phyloP scores from a whole-genome alignment of 2,329 filamentous ascomycete genomes.

The Colletotrichum higginsianum region DNA sequence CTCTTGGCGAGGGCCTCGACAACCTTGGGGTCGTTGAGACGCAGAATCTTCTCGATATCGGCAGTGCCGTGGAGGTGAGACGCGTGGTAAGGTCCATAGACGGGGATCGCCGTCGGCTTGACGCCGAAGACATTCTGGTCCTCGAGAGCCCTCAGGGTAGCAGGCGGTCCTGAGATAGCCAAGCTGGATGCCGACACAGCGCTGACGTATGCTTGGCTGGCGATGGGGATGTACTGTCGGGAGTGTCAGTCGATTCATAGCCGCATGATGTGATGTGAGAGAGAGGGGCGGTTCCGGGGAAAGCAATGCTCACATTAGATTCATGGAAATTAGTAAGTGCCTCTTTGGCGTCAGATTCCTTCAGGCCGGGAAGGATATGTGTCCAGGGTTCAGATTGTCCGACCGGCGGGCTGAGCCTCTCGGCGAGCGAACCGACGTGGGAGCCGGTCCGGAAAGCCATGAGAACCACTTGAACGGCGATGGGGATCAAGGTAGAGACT shows the following conservation, averaged over 20 bases:
- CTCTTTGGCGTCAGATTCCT: constrained; percentile 64
- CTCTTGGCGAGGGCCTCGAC: constrained; percentile 57
- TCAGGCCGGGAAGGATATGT: constrained; percentile 72
- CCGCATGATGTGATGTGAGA: neutral
- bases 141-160: constrained; percentile 61
- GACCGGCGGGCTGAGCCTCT: constrained; percentile 57
- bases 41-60: constrained; percentile 62
- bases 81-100: constrained; percentile 72
- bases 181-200: constrained; percentile 64
- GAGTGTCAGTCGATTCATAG: neutral
- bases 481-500: constrained; percentile 71
- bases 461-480: constrained; percentile 75
- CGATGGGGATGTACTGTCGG: constrained; percentile 57
- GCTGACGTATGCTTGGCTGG: constrained; percentile 68
- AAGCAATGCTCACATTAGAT: constrained; percentile 59
- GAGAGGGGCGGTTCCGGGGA: constrained; percentile 30
- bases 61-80: constrained; percentile 63
- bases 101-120: constrained; percentile 64
- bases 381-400: constrained; percentile 75
- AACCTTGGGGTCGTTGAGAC: constrained; percentile 58
- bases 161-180: constrained; percentile 69
- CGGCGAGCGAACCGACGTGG: constrained; percentile 66
- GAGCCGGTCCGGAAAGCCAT: constrained; percentile 77
- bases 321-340: constrained; percentile 72
- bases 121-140: constrained; percentile 56